Percentiles rank a stretch among this genome's conserved stretches.
phyloP scores from a whole-genome alignment of 2,329 filamentous ascomycete species.

The Aspergillus ochraceoroseus region DNA sequence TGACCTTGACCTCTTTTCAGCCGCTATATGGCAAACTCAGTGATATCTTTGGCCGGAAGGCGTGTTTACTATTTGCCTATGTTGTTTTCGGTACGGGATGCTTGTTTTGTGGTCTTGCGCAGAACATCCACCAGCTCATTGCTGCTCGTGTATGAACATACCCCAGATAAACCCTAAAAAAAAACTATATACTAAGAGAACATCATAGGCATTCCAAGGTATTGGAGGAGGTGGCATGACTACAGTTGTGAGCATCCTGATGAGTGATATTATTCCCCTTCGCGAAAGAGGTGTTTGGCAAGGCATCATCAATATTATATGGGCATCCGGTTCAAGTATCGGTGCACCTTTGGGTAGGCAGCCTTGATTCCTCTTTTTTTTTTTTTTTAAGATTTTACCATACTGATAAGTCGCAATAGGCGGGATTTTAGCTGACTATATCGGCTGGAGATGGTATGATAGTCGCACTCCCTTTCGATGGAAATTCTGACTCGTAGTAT shows the following conservation, averaged over 20 bases:
- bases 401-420: slow-evolving; percentile 29
- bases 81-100: slow-evolving; percentile 51
- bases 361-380: not conserved
- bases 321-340: slow-evolving; percentile 60
- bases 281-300: slow-evolving; percentile 69
- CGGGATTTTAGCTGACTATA: slow-evolving; percentile 64
- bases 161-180: too few species aligned
- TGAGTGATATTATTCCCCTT: slow-evolving; percentile 67
- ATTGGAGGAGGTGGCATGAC: slow-evolving; percentile 70
- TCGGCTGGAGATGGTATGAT: slow-evolving; percentile 70
- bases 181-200: not conserved
- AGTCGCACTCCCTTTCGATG: not conserved
- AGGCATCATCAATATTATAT: slow-evolving; percentile 68
- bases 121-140: slow-evolving; percentile 61
- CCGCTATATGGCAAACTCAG: slow-evolving; percentile 60
- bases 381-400: not conserved
- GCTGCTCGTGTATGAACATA: slow-evolving; percentile 50
- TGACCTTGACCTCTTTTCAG: slow-evolving; percentile 70
- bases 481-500: not conserved
- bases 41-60: slow-evolving; percentile 56
- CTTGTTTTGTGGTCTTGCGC: slow-evolving; percentile 54
- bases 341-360: slow-evolving; percentile 61
- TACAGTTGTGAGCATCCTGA: slow-evolving; percentile 62
- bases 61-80: slow-evolving; percentile 50
- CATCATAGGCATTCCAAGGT: slow-evolving; percentile 50